Base-by-base conservation (phyloP, 768 basidiomycete species). In the Macrolepiota fuliginosa region DNA sequence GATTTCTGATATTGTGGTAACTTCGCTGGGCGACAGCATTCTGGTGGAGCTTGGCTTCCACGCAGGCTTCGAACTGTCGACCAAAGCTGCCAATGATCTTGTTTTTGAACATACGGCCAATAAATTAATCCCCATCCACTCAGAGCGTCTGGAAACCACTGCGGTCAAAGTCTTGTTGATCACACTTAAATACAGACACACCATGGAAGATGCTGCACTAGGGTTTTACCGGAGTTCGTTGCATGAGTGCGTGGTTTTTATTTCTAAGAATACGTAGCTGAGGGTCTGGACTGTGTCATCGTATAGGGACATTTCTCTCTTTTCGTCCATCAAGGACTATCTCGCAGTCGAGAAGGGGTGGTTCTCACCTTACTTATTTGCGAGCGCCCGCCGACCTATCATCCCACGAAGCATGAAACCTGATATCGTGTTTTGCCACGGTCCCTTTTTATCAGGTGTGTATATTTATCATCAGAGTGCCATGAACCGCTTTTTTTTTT, bases 341-440 rank as follows among this genome's bases (percentile, higher is more conserved):
- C 72, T 88, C 47, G 78, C 84, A 2, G 73, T 84, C 3, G 82
- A 85, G 71, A 87, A 88, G 69, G 86, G 86, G 13, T 87, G 88
- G 87, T 87, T 88, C 71, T 83, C 81, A 12, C 86, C 86, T 0
- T 87, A 87, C 67, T 74, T 87, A 1, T 88, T 86, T 67, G 85
- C 86, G 4, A 87, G 84, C 60, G 78, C 77, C 2, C 79, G 83
- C 10, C 71, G 86, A 51, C 87, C 87, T 6, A 77, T 83, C 66
- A 88, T 86, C 58, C 86, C 83, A 0, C 77, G 87, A 42, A 77
- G 78, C 24, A 83, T 88, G 80, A 85, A 79, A 70, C 86, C 88
- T 27, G 87, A 89, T 70, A 73, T 88, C 9, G 71, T 86, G 11
- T 88, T 88, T 66, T 87, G 83, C 61, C 85, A 88, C 68, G 83